Conservation (phyloP, 768 basidiomycete species). For the Macrolepiota dolichaula region DNA sequence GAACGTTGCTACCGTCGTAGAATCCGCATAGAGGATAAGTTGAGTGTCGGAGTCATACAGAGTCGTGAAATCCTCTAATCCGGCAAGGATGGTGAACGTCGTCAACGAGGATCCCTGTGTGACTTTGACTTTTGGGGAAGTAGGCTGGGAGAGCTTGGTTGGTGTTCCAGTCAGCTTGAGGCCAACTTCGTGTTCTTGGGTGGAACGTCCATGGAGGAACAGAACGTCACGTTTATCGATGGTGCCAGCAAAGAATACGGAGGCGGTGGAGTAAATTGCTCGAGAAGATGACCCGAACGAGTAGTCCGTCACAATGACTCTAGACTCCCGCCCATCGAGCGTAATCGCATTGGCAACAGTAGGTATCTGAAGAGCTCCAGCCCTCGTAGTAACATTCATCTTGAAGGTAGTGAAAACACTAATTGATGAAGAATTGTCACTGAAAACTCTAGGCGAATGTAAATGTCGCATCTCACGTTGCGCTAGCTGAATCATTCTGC, state of each 20-base stretch:
- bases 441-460: neutral
- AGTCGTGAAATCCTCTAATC: constrained; percentile 55
- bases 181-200: constrained; percentile 53
- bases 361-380: constrained; percentile 55
- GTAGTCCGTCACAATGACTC: constrained; percentile 70
- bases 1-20: constrained; percentile 63
- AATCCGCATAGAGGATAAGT: constrained; percentile 67
- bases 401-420: constrained; percentile 55
- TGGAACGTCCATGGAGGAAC: constrained; percentile 55
- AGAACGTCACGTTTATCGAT: constrained; percentile 64
- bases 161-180: constrained; percentile 45
- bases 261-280: constrained; percentile 69
- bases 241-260: constrained; percentile 62
- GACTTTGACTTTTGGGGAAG: constrained; percentile 27
- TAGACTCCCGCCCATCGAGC: constrained; percentile 71
- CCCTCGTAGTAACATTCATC: constrained; percentile 53
- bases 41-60: constrained; percentile 66
- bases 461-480: constrained; percentile 44
- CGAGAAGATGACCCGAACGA: constrained; percentile 57
- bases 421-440: neutral
- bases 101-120: constrained; percentile 28
- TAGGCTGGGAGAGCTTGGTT: constrained; percentile 27
- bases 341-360: constrained; percentile 48
- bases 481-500: constrained; percentile 57
- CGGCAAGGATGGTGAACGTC: constrained; percentile 52